Conservation (phyloP, 2,329 filamentous ascomycete species). For the Lasiodiplodia sp. region DNA sequence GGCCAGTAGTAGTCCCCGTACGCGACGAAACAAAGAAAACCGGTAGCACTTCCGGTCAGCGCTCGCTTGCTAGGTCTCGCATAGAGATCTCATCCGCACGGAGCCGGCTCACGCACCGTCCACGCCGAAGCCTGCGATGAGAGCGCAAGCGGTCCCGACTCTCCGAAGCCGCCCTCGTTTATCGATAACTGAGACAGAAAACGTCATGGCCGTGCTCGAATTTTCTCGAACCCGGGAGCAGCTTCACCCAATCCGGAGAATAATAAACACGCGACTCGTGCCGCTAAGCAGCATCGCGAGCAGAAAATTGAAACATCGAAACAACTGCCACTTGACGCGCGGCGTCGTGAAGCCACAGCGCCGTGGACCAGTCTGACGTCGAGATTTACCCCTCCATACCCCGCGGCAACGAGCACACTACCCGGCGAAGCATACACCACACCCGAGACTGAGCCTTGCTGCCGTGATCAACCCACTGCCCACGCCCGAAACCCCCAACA, state of each 20-base stretch:
- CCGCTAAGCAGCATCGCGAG: not conserved
- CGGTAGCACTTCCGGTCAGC: slow-evolving; percentile 13
- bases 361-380: slow-evolving; percentile 6
- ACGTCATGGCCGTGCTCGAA: slow-evolving; percentile 27
- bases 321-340: not conserved
- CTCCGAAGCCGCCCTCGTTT: not conserved
- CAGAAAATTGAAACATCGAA: not conserved
- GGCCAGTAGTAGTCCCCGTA: slow-evolving; percentile 1
- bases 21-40: not conserved
- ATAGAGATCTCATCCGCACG: not conserved
- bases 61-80: slow-evolving; percentile 2
- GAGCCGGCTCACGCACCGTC: not conserved
- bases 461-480: not conserved
- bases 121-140: not conserved
- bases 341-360: not conserved
- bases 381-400: slow-evolving; percentile 5
- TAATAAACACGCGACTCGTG: slow-evolving; percentile 22
- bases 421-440: not conserved
- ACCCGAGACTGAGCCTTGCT: not conserved
- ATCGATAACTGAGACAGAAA: slow-evolving; percentile 16
- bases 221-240: slow-evolving; percentile 28
- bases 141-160: slow-evolving; percentile 14
- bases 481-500: not conserved
- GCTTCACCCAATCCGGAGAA: slow-evolving; percentile 22
- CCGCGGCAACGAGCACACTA: slow-evolving; percentile 2